These are phyloP conservation scores for Paramyrothecium roridum DNA, from an alignment of 2,329 filamentous ascomycete species.

Conservation along the genomic window DNA sequence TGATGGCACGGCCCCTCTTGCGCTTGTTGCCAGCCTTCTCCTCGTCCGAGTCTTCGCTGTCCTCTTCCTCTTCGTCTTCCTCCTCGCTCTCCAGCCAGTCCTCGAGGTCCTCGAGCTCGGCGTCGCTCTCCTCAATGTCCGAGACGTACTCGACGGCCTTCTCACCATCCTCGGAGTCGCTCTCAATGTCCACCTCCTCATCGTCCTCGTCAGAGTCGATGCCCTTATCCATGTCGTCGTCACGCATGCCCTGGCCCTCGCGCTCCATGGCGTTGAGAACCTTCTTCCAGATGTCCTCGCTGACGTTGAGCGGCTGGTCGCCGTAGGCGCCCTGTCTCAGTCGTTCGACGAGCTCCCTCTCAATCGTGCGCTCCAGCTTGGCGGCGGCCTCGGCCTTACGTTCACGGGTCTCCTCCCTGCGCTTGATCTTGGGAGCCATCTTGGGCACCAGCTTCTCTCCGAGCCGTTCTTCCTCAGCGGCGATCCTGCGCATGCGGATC, in stretches of 20 bases:
- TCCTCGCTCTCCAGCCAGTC: constrained; percentile 83
- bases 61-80: constrained; percentile 53
- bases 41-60: constrained; percentile 54
- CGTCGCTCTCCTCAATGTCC: constrained; percentile 81
- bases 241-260: constrained; percentile 75
- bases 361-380: constrained; percentile 93
- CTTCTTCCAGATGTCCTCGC: constrained; percentile 95
- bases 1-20: constrained; percentile 46
- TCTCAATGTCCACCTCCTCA: constrained; percentile 43
- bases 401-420: constrained; percentile 72
- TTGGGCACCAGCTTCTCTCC: constrained; percentile 87
- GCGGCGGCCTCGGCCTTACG: constrained; percentile 77
- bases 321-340: constrained; percentile 91
- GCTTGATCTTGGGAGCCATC: constrained; percentile 83
- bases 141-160: constrained; percentile 89
- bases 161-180: constrained; percentile 50
- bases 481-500: constrained; percentile 74
- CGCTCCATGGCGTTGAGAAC: constrained; percentile 88
- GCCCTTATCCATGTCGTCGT: constrained; percentile 86
- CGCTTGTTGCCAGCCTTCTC: constrained; percentile 55
- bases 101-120: constrained; percentile 76
- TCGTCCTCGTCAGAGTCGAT: constrained; percentile 67
- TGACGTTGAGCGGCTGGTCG: constrained; percentile 90
- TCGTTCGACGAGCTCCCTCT: constrained; percentile 89
- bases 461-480: constrained; percentile 83